Base-by-base conservation (phyloP, 2,329 filamentous ascomycete genomes). In the Magnaporthiopsis rhizophila region DNA sequence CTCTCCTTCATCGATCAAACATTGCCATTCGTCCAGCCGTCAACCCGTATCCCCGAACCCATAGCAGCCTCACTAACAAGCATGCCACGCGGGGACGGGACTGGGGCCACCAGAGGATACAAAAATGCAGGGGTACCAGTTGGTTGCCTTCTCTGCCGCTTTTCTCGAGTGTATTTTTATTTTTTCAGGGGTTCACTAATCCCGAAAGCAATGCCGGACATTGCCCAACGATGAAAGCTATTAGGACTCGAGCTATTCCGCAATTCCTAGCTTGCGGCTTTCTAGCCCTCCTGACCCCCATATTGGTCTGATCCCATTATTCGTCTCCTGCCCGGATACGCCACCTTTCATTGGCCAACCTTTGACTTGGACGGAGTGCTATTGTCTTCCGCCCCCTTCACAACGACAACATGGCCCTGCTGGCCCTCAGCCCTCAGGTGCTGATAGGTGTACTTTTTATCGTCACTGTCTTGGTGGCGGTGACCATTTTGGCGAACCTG, bases 401-500 rank as follows among this genome's bases (percentile, higher is more conserved):
- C n/a, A 11, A 3, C 5, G 2, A 1, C n/a, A 53, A n/a, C 11
- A 62, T 62, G 61, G 24, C 61, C 30, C 26, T 62, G 24, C 61
- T 62, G 21, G 38, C 53, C 13, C 57, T 53, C 32, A 7, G 13
- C 18, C 26, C 45, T 4, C 61, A 60, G 7, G 24, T 28, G 1
- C n/a, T 64, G 3, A 34, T 34, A 21, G 58, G 6, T 1, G 3
- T 62, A 15, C 5, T 66, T 3, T 21, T 53, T 24, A 0, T 66
- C 6, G 21, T n/a, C 24, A 21, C 63, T 18, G 28, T 65, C 21
- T 12, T 67, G 11, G 59, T 68, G 11, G 64, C 68, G 1, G 1
- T 66, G 7, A 64, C 69, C 36, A 62, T 69, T 4, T 53, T 64
- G 9, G 64, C 65, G 11, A 69, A 71, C 45, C 65, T 73, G 13